A percentile compares a stretch with the other conserved stretches of the same genome.
Conservation (phyloP, 2,329 filamentous ascomycete genomes). For the Penicillium frequentans region DNA sequence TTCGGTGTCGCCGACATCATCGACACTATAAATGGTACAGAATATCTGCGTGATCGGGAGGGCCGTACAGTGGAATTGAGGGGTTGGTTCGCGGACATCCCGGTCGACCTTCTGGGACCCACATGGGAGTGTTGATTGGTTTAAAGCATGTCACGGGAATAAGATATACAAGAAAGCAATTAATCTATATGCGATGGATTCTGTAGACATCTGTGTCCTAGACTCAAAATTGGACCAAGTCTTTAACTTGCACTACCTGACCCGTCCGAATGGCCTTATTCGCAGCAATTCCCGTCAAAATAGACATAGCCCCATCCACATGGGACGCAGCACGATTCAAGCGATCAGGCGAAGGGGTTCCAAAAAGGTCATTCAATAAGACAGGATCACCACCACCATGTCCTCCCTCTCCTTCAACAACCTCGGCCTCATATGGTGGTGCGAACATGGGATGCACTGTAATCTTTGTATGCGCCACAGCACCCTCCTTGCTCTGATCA, state of each 20-base stretch:
- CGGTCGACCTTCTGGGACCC: background rate
- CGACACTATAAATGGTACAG: background rate
- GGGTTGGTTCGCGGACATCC: background rate
- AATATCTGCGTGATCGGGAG: background rate
- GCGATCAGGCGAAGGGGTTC: conserved; percentile 47
- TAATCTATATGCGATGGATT: background rate
- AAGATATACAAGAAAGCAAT: background rate
- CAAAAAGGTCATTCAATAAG: conserved; percentile 59
- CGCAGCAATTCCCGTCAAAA: conserved; percentile 60
- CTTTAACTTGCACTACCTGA: conserved; percentile 57
- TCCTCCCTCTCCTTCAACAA: conserved; percentile 53
- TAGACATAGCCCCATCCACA: conserved; percentile 59
- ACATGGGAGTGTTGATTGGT: background rate
- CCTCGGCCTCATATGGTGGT: conserved; percentile 57
- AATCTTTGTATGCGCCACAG: conserved; percentile 24
- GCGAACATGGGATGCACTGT: conserved; percentile 56
- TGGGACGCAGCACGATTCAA: conserved; percentile 58
- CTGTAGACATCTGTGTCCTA: background rate
- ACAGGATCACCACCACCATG: conserved; percentile 63
- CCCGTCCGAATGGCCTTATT: conserved; percentile 60
- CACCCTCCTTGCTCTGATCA: conserved; percentile 48
- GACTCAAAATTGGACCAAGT: conserved; percentile 27
- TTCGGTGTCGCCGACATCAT: background rate
- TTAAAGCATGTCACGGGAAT: background rate
- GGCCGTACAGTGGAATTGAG: background rate